Base-by-base conservation (phyloP, 164 flowering plant genomes). In the Vitis labrusca region DNA sequence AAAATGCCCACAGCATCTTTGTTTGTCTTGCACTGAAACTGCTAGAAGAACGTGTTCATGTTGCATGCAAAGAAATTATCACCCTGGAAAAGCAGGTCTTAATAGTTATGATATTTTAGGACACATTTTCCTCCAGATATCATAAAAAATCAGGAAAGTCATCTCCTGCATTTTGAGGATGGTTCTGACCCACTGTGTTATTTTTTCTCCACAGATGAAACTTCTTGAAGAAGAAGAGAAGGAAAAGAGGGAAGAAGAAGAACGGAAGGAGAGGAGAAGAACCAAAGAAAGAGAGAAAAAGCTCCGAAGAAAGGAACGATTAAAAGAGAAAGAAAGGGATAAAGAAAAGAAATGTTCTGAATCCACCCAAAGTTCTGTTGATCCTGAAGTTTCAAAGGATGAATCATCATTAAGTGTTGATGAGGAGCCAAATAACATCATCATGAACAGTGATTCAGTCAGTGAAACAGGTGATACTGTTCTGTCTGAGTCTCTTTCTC, bases 201-300 rank as follows among this genome's bases (percentile, higher is more conserved):
- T 61, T 74, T 77, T 23, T 66, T 72, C 50, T 61, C 61, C 69
- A 63, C 89, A 95, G 99, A 86, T 75, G 77, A 93, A 93, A 77
- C 97, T 95, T 79, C 97, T 95, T 64, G 98, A 95, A 82, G 99
- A 95, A 83, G 99, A 95, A 75, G 99, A 95, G 78, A 92, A 85
- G 77, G 99, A 95, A 83, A 95, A 91, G 71, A 94, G 86, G 52
- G 94, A 92, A 74, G 98, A 95, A 80, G 98, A 92, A 82, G 97
- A 89, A 70, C 91, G 96, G 17, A 90, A 87, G 80, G 98, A 93
- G 83, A 84, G 94, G 71, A 88, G 80, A 78, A 86, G 91, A 77
- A 76, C 82, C 53, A 93, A 93, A 84, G 99, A 95, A 79, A 82
- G 92, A 78, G 99, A 95, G 79, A 95, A 93, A 74, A 95, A 95